Conservation (phyloP, 164 flowering plant species). For the Warburgia ugandensis region DNA sequence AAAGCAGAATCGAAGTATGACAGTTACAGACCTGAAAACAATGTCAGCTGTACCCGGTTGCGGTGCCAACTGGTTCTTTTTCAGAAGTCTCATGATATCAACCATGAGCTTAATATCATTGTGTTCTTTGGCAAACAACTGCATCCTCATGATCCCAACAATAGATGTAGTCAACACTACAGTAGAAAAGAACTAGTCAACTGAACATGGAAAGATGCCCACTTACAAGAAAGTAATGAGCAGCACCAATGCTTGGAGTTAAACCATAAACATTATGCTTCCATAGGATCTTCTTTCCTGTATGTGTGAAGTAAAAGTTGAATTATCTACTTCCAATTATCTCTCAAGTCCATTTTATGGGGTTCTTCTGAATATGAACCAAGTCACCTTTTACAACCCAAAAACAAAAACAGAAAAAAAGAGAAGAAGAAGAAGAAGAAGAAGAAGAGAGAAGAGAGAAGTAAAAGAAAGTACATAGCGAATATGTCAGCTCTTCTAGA, state of each 20-base stretch:
- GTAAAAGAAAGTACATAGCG: too few relatives aligned
- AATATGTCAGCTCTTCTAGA: too few relatives aligned
- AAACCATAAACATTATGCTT: constrained; percentile 81
- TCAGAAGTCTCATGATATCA: constrained; percentile 61
- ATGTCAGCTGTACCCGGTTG: constrained; percentile 95
- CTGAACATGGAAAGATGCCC: background rate
- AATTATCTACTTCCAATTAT: background rate
- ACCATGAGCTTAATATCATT: constrained; percentile 65
- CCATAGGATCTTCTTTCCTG: constrained; percentile 72
- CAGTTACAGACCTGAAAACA: constrained; percentile 96
- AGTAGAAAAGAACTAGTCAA: too few relatives aligned
- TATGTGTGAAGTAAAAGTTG: constrained; percentile 3
- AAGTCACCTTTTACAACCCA: too few relatives aligned
- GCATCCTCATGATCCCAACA: constrained; percentile 18
- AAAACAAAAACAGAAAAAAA: too few relatives aligned
- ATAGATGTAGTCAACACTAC: too few relatives aligned
- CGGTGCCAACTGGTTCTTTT: constrained; percentile 58
- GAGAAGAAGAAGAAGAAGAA: too few relatives aligned
- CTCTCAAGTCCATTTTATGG: background rate
- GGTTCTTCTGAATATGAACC: background rate
- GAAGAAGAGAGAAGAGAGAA: too few relatives aligned
- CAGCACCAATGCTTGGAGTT: constrained; percentile 64
- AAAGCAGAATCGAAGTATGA: too few relatives aligned
- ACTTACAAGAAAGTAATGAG: constrained; percentile 70
- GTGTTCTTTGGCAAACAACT: constrained; percentile 72